Base-by-base conservation (phyloP, 179 eudicot species). In the Spergularia azorica region DNA sequence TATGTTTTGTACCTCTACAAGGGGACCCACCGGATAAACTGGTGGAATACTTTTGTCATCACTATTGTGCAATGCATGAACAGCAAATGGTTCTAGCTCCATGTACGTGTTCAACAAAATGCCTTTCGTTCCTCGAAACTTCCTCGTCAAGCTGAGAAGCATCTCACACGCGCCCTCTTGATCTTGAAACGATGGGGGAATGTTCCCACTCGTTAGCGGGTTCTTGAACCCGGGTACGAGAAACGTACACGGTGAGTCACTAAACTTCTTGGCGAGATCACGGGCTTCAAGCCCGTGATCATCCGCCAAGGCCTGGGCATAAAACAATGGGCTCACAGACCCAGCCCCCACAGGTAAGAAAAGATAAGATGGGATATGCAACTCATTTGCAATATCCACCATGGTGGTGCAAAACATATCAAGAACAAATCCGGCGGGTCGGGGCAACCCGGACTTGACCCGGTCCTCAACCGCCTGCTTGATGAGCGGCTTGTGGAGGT, bases 11-110 rank as follows among this genome's bases (percentile, higher is more conserved):
- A 54, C 76, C 32, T 83, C 72, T 8, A 88, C 20, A 3, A 90
- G 39, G 3, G 91, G 94, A 13, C 92, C 94, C 26, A 87, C 85
- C 0, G 88, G 79, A 54, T 84, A 86, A 0, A 87, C 50, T 0
- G 77, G 77, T 0, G 91, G 91, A n/a, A 80, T 20, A 0, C 6
- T 43, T 6, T 20, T 6, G 1, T 38, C 41, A 7, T 9, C 55
- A 18, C 56, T 8, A 0, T 72, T 67, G 0, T 64, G 60, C 7
- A 85, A 71, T 0, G 82, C 36, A 10, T 78, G 36, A 0, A 84
- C n/a, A 0, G 74, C 72, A 20, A 70, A 14, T 0, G 77, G 15
- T 72, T 89, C 89, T 2, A 86, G 65, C 75, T 87, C 91, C 2
- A 0, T 7, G 50, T 78, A 87, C 0, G 90, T 83, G 48, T 90